Evolutionary conservation across 192 early-diverging fungal species (phyloP).

Genomic region (Coemansia sp.): DNA sequence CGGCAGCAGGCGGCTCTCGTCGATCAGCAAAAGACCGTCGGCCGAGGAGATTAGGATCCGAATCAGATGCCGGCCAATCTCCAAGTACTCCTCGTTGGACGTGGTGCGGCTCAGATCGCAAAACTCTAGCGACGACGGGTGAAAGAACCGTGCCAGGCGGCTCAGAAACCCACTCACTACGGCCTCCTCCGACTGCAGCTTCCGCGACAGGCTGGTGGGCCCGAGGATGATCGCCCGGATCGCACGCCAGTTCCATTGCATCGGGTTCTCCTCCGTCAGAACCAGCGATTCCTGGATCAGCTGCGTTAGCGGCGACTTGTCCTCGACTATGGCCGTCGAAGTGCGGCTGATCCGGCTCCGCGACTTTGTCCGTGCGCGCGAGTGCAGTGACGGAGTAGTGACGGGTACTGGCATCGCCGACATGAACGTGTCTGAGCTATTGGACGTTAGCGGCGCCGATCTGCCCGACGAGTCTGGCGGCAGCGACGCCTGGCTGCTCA

Average conservation of each 20-base stretch:
- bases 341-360: constrained; percentile 44
- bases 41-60: constrained; percentile 43
- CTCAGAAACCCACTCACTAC: constrained; percentile 22
- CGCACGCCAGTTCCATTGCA: constrained; percentile 44
- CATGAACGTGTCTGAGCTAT: neutral
- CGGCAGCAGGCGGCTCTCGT: constrained; percentile 37
- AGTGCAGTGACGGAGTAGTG: constrained; percentile 14
- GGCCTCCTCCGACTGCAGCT: constrained; percentile 29
- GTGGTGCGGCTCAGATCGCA: constrained; percentile 45
- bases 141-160: constrained; percentile 37
- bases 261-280: constrained; percentile 39
- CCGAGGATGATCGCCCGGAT: constrained; percentile 33
- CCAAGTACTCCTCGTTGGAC: constrained; percentile 43
- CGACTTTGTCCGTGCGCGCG: constrained; percentile 42
- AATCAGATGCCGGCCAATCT: constrained; percentile 45
- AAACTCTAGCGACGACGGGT: constrained; percentile 43
- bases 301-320: constrained; percentile 21
- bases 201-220: constrained; percentile 14
- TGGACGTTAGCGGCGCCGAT: neutral
- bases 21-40: constrained; percentile 43
- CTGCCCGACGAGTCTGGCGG: neutral
- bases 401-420: constrained; percentile 16
- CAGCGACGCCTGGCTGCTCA: constrained; percentile 19
- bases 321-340: constrained; percentile 14
- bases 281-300: constrained; percentile 40